Evolutionary conservation across 2,329 filamentous ascomycete genomes (phyloP).

Genomic region (Ophiostoma triangulosporum): DNA sequence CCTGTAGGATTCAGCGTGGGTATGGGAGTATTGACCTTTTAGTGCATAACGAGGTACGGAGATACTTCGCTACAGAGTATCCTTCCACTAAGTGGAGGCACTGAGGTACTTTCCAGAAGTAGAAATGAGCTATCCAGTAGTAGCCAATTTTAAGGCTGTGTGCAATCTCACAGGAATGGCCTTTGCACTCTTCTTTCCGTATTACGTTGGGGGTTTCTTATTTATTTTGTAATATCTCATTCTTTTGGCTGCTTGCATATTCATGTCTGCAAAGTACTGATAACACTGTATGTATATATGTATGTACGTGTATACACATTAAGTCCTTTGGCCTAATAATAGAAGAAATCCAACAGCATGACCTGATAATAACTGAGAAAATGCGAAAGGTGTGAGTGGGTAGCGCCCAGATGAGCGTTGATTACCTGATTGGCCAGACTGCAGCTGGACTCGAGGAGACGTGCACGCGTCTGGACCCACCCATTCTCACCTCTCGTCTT

Average conservation of each 20-base stretch:
- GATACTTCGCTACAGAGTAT: background rate
- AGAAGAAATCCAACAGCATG: background rate
- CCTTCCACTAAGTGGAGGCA: background rate
- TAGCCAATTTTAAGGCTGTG: constrained; percentile 2
- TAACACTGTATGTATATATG: too few species aligned
- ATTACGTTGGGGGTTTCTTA: too few species aligned
- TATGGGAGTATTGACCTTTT: too few species aligned
- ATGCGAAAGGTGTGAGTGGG: background rate
- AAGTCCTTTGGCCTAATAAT: background rate
- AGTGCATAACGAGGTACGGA: background rate
- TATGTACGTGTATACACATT: too few species aligned
- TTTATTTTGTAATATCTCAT: too few species aligned
- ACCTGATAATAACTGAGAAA: background rate
- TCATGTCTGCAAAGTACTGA: too few species aligned
- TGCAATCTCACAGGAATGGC: too few species aligned
- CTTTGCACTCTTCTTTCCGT: background rate
- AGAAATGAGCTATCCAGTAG: background rate
- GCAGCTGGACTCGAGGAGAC: background rate
- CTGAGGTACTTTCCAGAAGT: background rate
- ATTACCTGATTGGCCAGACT: constrained; percentile 2
- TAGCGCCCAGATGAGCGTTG: background rate
- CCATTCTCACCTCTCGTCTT: background rate
- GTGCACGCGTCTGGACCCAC: background rate
- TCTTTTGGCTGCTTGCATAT: too few species aligned
- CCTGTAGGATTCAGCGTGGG: too few species aligned